Evolutionary conservation across 106 monocot genomes (phyloP), one percentile per base, ranked within the genome.

Genomic region (Agapanthus africanus): DNA sequence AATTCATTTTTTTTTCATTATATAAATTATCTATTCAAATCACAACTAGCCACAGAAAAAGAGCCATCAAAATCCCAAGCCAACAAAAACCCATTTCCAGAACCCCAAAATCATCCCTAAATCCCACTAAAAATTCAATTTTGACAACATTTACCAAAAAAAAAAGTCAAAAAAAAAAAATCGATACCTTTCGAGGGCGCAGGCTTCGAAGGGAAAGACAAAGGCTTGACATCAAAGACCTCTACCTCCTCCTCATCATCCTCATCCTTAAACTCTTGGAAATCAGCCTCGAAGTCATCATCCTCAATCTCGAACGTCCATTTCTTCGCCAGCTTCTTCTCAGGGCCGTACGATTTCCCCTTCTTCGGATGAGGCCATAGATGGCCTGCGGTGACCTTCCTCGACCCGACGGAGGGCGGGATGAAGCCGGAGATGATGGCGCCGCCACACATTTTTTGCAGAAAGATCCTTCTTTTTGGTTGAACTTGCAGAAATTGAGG

Each of bases 291-390:
- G 54, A 76, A 75, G 16, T 71, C 83, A 4, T 79, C 77, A 36
- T 50, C 26, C 4, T 65, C 74, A 68, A 72, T 60, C 78, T 37
- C 54, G 26, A 63, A 25, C 71, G 25, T 22, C 22, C 37, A 37
- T n/a, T n/a, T 41, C 21, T 40, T 37, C 1, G 23, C 72, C 21
- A 68, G 42, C 65, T 42, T 50, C 73, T 76, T 70, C 19, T n/a
- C n/a, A 4, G 27, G 27, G 67, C 28, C 40, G 42, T 41, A 44
- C 30, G 49, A 32, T n/a, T 57, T 44, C 54, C 46, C 56, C 71
- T 56, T 76, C 51, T 49, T 68, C 59, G 61, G 31, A 37, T 76
- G 79, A 44, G 73, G 79, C 83, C 83, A 83, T 52, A 79, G 79
- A 57, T 57, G 36, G 46, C 65, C 76, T 27, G 75, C 62, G 57